Base-by-base conservation (phyloP, 2,329 filamentous ascomycete species). In the Claviceps sp. region DNA sequence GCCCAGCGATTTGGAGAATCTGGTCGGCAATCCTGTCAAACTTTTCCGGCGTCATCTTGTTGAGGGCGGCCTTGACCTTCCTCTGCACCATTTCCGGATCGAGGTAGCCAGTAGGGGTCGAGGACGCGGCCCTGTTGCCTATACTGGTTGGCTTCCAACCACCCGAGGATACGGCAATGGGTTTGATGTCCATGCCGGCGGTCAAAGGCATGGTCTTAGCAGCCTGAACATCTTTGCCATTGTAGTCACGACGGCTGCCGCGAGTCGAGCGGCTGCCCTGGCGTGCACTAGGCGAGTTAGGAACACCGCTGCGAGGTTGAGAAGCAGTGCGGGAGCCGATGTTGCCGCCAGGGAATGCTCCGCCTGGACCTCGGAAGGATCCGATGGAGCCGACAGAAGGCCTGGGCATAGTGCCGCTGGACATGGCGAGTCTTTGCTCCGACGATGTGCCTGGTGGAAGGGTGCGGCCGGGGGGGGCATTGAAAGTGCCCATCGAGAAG, bases 1-100 rank as follows among this genome's bases (percentile, higher is more conserved):
- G 93, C 22, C 82, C 86, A 30, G 91, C 89, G 66, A 98, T 98
- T 51, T 82, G 77, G 34, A 98, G 78, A 56, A 98, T 95, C 68
- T 96, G 89, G 56, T 90, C 87, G 6, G 93, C 82, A 60, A 98
- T 95, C 72, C 85, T 89, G 66, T 95, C 90, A 62, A 98, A 98
- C 66, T 97, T 98, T 72, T 98, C 93, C 0, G 93, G 93, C 0
- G 93, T 97, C 93, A 98, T 97, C 85, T 98, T 98, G 82, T 98
- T 98, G 62, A 98, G 76, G 55, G 87, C 87, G 57, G 89, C 86
- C 83, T 98, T 98, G 67, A 98, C 93, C 83, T 98, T 98, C 61
- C 91, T 85, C 74, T 98, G 93, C 54, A 98, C 93, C 75, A 93
- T 82, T 61, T 91, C 88, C 24, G 93, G 91, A 58, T 94, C 82